These are phyloP conservation scores for Monosporascus sp. DNA, from an alignment of 2,329 filamentous ascomycete species.

Conservation along the genomic window DNA sequence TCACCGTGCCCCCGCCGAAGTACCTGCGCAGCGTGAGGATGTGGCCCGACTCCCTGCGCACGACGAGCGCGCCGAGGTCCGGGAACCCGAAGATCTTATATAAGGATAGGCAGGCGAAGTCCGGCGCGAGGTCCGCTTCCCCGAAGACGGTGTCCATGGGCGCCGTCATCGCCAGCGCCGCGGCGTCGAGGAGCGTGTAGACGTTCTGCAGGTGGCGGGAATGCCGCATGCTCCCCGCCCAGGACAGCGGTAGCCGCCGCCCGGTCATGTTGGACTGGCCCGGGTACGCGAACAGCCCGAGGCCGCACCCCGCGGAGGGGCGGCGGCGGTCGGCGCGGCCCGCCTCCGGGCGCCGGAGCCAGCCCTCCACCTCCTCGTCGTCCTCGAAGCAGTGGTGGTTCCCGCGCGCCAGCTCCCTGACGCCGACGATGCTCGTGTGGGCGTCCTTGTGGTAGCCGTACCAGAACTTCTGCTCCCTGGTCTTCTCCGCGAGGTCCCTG, in stretches of 20 bases:
- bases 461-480: constrained; percentile 42
- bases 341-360: constrained; percentile 29
- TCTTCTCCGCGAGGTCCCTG: constrained; percentile 45
- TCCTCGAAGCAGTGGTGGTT: constrained; percentile 54
- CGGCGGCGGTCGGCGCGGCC: constrained; percentile 17
- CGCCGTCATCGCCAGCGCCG: constrained; percentile 59
- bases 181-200: constrained; percentile 57
- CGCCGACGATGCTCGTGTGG: constrained; percentile 63
- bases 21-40: constrained; percentile 52
- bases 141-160: constrained; percentile 47
- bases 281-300: constrained; percentile 57
- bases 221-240: constrained; percentile 38
- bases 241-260: constrained; percentile 52
- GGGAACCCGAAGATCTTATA: constrained; percentile 66
- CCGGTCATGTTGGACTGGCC: constrained; percentile 69
- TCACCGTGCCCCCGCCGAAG: constrained; percentile 64
- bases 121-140: constrained; percentile 46
- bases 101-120: constrained; percentile 56
- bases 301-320: constrained; percentile 12
- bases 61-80: constrained; percentile 57
- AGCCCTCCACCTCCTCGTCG: constrained; percentile 47
- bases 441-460: constrained; percentile 58
- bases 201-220: constrained; percentile 30
- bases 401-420: constrained; percentile 56
- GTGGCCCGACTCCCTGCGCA: constrained; percentile 50